Percentiles rank a stretch among this genome's conserved stretches.
Conservation (phyloP, 768 basidiomycete species). For the Udeniomyces megalosporus region DNA sequence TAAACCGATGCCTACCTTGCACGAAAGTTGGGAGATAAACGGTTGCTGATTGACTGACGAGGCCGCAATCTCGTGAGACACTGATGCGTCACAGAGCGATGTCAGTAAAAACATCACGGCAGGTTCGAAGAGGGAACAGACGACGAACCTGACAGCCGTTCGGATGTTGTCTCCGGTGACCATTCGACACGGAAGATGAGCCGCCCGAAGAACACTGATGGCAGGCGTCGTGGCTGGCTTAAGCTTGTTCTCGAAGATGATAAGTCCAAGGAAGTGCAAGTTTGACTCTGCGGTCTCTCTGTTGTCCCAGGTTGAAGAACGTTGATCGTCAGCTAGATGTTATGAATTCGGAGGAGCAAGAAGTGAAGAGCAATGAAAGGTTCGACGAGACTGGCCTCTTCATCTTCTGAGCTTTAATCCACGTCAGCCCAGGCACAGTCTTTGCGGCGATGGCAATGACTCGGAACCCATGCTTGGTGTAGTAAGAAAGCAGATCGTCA, state of each 20-base stretch:
- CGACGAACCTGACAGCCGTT: too few species aligned
- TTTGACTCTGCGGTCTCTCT: slow-evolving; percentile 90
- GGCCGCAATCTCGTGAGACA: slow-evolving; percentile 80
- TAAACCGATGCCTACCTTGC: slow-evolving; percentile 37
- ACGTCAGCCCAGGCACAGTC: slow-evolving; percentile 78
- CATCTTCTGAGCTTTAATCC: slow-evolving; percentile 94
- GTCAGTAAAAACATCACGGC: too few species aligned
- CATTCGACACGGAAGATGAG: slow-evolving; percentile 90
- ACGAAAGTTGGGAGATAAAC: slow-evolving; percentile 71
- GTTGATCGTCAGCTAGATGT: too few species aligned
- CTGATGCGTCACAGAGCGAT: too few species aligned
- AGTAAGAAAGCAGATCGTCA: slow-evolving; percentile 87
- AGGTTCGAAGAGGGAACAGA: too few species aligned
- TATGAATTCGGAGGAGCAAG: background rate
- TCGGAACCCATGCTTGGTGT: slow-evolving; percentile 88
- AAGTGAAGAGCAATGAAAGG: background rate
- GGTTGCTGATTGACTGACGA: slow-evolving; percentile 74
- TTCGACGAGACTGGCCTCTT: slow-evolving; percentile 46
- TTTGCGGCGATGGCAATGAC: slow-evolving; percentile 98
- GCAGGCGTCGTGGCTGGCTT: slow-evolving; percentile 82
- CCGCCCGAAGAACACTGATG: slow-evolving; percentile 70
- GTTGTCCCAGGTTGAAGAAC: background rate
- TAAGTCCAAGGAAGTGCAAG: slow-evolving; percentile 76
- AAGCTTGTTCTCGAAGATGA: slow-evolving; percentile 96
- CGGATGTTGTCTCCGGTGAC: slow-evolving; percentile 95